Conservation (phyloP, 1,284 basidiomycete species). For the Cryptococcus sp. region DNA sequence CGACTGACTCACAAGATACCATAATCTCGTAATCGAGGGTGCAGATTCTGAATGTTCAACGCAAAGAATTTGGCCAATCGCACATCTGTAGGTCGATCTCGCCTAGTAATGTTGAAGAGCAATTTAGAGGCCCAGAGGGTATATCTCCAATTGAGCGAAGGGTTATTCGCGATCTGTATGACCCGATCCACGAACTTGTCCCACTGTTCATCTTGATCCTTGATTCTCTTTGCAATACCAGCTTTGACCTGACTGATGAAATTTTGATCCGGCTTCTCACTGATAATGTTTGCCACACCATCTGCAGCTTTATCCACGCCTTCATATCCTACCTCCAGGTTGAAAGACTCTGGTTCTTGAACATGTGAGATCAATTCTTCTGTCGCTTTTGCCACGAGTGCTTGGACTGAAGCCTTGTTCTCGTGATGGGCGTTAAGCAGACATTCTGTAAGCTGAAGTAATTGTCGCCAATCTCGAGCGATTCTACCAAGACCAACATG, state of each 20-base stretch:
- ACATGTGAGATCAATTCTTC: constrained; percentile 53
- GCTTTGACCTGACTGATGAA: constrained; percentile 32
- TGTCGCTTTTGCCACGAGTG: constrained; percentile 68
- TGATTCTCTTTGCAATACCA: constrained; percentile 4
- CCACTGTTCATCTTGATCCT: constrained; percentile 43
- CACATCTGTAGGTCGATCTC: constrained; percentile 65
- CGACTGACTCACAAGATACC: constrained; percentile 61
- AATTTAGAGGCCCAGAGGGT: constrained; percentile 71
- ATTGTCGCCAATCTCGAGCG: constrained; percentile 61
- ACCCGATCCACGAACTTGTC: constrained; percentile 54
- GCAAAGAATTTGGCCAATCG: constrained; percentile 66
- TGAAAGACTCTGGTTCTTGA: constrained; percentile 36
- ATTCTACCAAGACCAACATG: constrained; percentile 33
- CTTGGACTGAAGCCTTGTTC: constrained; percentile 92
- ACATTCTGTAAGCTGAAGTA: constrained; percentile 62
- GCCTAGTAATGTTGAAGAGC: constrained; percentile 65
- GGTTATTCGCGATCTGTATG: constrained; percentile 59
- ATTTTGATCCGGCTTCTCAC: constrained; percentile 21
- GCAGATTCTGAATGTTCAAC: constrained; percentile 66
- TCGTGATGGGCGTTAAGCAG: constrained; percentile 82
- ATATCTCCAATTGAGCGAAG: constrained; percentile 76
- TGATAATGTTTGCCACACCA: constrained; percentile 18
- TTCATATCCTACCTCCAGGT: constrained; percentile 22
- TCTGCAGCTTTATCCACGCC: constrained; percentile 29
- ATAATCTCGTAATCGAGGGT: constrained; percentile 69